Percentiles rank a stretch among this genome's conserved stretches.
These are phyloP conservation scores for Cylindrodendrum hubeiense DNA, from an alignment of 2,329 filamentous ascomycete species.

Conservation along the genomic window DNA sequence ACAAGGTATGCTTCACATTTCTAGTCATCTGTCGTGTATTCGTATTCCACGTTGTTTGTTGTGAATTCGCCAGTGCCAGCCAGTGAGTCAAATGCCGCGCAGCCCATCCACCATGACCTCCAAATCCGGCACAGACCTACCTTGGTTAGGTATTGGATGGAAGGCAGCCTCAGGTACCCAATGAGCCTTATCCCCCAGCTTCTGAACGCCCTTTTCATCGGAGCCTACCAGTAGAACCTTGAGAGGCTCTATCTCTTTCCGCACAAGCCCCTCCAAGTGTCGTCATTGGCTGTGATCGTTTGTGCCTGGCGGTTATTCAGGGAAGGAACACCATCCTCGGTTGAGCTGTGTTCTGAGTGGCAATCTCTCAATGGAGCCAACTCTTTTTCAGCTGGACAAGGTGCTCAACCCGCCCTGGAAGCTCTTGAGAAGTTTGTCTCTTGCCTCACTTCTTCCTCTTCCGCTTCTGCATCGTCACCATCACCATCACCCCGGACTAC, in stretches of 20 bases:
- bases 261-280: not conserved
- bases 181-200: not conserved
- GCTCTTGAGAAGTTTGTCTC: not conserved
- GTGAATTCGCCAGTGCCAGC: not conserved
- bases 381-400: not conserved
- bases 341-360: not conserved
- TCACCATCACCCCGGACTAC: not conserved
- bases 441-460: conserved; percentile 8
- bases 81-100: not conserved
- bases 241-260: not conserved
- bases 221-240: not conserved
- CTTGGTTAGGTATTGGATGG: not conserved
- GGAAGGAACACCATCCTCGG: conserved; percentile 3
- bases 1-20: not conserved
- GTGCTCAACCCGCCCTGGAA: not conserved
- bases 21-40: not conserved
- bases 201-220: not conserved
- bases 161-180: not conserved
- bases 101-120: not conserved
- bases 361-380: not conserved
- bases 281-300: not conserved
- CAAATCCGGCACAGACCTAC: too few relatives aligned
- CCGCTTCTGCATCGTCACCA: not conserved
- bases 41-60: not conserved
- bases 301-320: not conserved